Base-by-base conservation (phyloP, 768 basidiomycete genomes). In the Phylloporus arenicola region DNA sequence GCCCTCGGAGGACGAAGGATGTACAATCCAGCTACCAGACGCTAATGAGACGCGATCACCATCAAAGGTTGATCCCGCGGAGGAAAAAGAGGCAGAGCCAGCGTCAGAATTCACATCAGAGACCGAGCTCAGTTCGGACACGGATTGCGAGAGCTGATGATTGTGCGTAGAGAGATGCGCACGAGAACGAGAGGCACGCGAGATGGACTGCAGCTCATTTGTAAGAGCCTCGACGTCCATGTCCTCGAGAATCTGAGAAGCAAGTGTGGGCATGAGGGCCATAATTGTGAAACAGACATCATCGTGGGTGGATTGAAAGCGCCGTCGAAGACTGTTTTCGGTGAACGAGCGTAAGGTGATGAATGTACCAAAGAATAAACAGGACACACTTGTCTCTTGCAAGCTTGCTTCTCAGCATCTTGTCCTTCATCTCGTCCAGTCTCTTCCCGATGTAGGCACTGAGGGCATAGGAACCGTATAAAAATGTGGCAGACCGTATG, bases 181-280 rank as follows among this genome's bases (percentile, higher is more conserved):
- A 54, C 55, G 60, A 25, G 58, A 41, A 35, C 54, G 64, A 50
- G 47, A 67, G 3, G 71, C 62, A 41, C 64, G 76, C 47, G 72
- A 78, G 54, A 69, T 65, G 12, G 71, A 65, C 58, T 79, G 78
- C 17, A 82, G 60, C 54, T 76, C 84, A 14, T 75, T 64, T 0
- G 84, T 89, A 12, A 88, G 68, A 0, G 72, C 72, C 55, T 92
- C 89, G 16, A 92, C 85, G 55, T 92, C 82, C 80, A 92, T 85
- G 27, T 79, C 80, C 20, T 74, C 71, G n/a, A 86, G 67, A 12
- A 92, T 73, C 53, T 84, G 81, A 13, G 76, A 70, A 6, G 80
- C 76, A 16, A 91, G 75, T 1, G 83, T 83, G 2, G 84, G 83
- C 16, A 89, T 66, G 35, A 86, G 74, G 0, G 85, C 82, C 62